Evolutionary conservation across 129 eudicot species (phyloP).

Genomic region (Apium graveolens): DNA sequence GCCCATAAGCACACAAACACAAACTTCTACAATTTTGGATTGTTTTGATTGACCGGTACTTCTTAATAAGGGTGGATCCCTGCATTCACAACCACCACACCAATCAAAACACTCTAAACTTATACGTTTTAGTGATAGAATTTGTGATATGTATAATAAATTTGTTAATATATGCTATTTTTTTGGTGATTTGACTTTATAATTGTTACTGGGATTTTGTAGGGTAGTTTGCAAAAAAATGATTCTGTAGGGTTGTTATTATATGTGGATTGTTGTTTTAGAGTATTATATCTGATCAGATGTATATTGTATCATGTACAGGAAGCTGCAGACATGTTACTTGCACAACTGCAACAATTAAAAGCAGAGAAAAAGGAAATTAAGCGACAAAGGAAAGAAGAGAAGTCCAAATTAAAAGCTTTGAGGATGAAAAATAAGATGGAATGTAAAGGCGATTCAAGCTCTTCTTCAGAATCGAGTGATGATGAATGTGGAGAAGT

Average conservation of each 20-base stretch:
- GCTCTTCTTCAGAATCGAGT: conserved; percentile 61
- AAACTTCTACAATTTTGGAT: too few relatives aligned
- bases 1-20: too few relatives aligned
- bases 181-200: neutral
- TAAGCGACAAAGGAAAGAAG: conserved; percentile 50
- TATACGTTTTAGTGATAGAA: too few relatives aligned
- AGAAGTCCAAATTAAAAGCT: conserved; percentile 36
- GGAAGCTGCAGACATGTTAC: conserved; percentile 68
- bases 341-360: conserved; percentile 50
- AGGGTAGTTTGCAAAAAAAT: neutral
- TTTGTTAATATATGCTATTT: too few relatives aligned
- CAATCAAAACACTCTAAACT: too few relatives aligned
- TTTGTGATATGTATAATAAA: too few relatives aligned
- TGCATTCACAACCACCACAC: too few relatives aligned
- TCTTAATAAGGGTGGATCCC: too few relatives aligned
- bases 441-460: conserved; percentile 29
- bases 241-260: neutral
- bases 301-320: conserved; percentile 15
- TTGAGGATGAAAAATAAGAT: conserved; percentile 16
- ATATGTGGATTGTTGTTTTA: neutral
- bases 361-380: conserved; percentile 49
- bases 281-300: neutral
- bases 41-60: too few relatives aligned
- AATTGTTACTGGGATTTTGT: neutral
- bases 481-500: conserved; percentile 51